phyloP scores from a whole-genome alignment of 352 stramenopile species.

The Globisporangium orthogonon region DNA sequence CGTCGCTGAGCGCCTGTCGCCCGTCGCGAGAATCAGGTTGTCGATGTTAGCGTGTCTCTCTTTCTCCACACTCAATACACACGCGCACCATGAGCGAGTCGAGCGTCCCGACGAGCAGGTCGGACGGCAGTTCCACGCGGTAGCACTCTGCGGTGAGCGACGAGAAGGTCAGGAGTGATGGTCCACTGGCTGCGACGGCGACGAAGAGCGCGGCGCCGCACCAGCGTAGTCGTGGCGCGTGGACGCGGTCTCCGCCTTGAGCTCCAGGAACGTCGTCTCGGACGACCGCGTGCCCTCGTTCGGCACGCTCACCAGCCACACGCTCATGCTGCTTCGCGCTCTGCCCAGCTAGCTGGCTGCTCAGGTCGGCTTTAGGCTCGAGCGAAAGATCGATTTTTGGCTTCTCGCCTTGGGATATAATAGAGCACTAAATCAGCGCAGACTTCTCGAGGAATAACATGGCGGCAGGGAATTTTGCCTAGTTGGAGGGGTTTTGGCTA shows the following conservation, averaged over 20 bases:
- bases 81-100: constrained; percentile 93
- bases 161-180: background rate
- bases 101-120: constrained; percentile 95
- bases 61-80: background rate
- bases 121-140: constrained; percentile 88
- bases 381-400: background rate
- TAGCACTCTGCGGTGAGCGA: constrained; percentile 44
- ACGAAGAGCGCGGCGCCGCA: background rate
- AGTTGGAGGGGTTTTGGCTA: no score
- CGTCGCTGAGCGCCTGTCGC: constrained; percentile 82
- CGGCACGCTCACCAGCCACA: constrained; percentile 81
- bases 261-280: constrained; percentile 80
- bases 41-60: background rate
- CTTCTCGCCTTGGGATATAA: no score
- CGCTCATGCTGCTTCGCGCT: constrained; percentile 16
- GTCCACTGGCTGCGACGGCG: background rate
- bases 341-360: background rate
- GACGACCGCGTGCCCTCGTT: constrained; percentile 78
- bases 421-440: no score
- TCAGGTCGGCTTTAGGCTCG: background rate
- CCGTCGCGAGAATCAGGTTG: no score
- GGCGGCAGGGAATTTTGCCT: no score
- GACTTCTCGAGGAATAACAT: no score
- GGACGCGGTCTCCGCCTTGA: constrained; percentile 81
- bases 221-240: constrained; percentile 70